Base-by-base conservation (phyloP, 2,329 filamentous ascomycete genomes). In the Colletotrichum euphorbiae region DNA sequence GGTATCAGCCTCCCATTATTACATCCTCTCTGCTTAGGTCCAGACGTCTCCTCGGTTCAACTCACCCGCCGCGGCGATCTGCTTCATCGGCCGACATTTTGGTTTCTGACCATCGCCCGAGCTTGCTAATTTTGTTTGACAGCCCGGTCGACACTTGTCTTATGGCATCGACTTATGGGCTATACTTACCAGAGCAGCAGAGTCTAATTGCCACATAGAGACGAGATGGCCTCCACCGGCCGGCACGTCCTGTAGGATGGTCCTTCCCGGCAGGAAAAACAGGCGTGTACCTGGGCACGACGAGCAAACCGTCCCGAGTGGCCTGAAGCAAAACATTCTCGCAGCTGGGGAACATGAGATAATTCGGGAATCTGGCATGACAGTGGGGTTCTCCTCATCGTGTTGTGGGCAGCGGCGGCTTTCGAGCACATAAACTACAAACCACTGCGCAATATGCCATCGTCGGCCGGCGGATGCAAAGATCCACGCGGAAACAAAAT, bases 231-330 rank as follows among this genome's bases (percentile, higher is more conserved):
- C 36, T 19, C 46, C 12, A 24, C 42, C 40, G 58, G 21, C 40
- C 12, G 63, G 42, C 45, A 58, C 33, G 24, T 33, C 19, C 33
- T 28, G 38, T 67, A 48, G 51, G 57, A 69, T 69, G 57, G 45
- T n/a, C 51, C 9, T 15, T 42, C 19, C 67, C 67, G 62, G 56
- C 19, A 57, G 33, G 67, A 59, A 52, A 24, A 62, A 52, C 48
- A 48, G 36, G n/a, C 45, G n/a, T n/a, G 51, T 42, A 21, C 57
- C 31, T 54, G 48, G 46, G 40, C n/a, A 42, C 19, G 54, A 12
- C 60, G 68, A 70, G 69, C 65, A 70, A 70, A 70, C 68, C 54
- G 59, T 57, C 21, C 60, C 60, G 68, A 57, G 38, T 48, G 54
- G 52, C 28, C 56, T 69, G 62, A 42, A 67, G 56, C 58, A 52